phyloP scores from a whole-genome alignment of 495 filamentous ascomycete species.

The Staphylotrichum longicolle region DNA sequence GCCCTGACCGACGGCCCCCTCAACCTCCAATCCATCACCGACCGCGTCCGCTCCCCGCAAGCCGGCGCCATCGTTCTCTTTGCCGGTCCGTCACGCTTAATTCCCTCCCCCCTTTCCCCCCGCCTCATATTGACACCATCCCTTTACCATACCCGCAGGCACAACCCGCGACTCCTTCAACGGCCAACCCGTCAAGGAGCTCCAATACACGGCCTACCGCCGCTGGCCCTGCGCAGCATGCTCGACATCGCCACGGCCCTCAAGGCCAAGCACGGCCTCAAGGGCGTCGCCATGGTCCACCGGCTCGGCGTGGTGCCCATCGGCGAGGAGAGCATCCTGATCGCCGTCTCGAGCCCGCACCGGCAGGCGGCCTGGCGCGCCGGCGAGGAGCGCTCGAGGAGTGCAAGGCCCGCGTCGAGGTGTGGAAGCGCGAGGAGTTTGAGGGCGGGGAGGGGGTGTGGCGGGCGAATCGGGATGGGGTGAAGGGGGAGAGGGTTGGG shows the following conservation, averaged over 20 bases:
- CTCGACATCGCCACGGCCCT: constrained; percentile 61
- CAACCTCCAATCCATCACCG: constrained; percentile 56
- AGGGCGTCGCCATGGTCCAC: constrained; percentile 75
- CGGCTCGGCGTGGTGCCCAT: constrained; percentile 84
- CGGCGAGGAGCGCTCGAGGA: constrained; percentile 86
- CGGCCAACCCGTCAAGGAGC: constrained; percentile 66
- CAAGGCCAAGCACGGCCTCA: constrained; percentile 57
- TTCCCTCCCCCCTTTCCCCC: constrained; percentile 12
- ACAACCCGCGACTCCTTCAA: constrained; percentile 86
- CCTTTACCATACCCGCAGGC: constrained; percentile 43
- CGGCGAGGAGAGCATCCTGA: constrained; percentile 86
- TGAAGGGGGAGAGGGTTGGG: constrained; percentile 46
- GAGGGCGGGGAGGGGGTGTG: constrained; percentile 73
- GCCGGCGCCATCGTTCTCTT: constrained; percentile 91
- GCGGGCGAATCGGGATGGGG: constrained; percentile 86
- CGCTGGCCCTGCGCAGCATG: constrained; percentile 74
- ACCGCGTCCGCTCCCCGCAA: constrained; percentile 68
- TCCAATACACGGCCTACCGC: constrained; percentile 81
- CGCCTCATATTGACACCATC: not conserved
- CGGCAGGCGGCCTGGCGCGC: constrained; percentile 84
- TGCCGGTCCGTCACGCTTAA: constrained; percentile 53
- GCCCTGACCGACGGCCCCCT: constrained; percentile 65
- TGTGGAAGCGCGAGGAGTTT: constrained; percentile 97
- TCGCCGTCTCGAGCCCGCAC: constrained; percentile 83
- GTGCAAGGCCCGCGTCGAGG: constrained; percentile 81